These are phyloP conservation scores for Arthromyces matolae DNA, from an alignment of 768 basidiomycete genomes.

Conservation along the genomic window DNA sequence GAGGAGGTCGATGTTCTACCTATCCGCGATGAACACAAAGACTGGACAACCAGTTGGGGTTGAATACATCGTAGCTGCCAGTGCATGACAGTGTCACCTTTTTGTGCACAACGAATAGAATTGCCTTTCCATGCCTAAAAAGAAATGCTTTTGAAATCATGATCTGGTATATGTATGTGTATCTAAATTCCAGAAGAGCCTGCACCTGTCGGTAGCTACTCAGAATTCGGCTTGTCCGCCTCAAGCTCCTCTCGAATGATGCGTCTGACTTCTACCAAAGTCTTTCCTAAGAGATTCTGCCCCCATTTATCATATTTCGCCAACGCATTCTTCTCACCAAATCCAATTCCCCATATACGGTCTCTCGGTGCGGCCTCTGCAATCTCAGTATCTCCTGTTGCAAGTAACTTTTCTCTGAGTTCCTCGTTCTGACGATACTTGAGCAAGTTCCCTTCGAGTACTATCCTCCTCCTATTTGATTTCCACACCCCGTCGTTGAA, in stretches of 20 bases:
- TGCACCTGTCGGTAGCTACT: no score
- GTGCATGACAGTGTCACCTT: no score
- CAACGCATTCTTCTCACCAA: conserved; percentile 45
- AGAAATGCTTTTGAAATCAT: no score
- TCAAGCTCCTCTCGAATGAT: conserved; percentile 6
- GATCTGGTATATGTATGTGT: no score
- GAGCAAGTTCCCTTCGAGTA: conserved; percentile 47
- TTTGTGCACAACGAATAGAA: no score
- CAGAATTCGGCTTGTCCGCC: neutral
- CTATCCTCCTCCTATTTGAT: conserved; percentile 42
- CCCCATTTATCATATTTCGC: conserved; percentile 46
- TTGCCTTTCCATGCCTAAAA: no score
- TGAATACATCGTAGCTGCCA: no score
- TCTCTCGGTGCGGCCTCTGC: conserved; percentile 59
- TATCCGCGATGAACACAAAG: conserved; percentile 33
- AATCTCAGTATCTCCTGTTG: conserved; percentile 43
- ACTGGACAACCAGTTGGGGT: no score
- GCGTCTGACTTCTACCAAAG: conserved; percentile 38
- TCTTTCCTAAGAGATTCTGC: conserved; percentile 50
- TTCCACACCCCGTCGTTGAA: conserved; percentile 52
- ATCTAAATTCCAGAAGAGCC: no score
- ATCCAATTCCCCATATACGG: conserved; percentile 63
- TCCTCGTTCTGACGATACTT: conserved; percentile 52
- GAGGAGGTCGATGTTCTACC: conserved; percentile 49
- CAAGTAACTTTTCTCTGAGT: conserved; percentile 37